Conservation (phyloP, 139 green algal genomes). For the Chlamydomonas incerta region DNA sequence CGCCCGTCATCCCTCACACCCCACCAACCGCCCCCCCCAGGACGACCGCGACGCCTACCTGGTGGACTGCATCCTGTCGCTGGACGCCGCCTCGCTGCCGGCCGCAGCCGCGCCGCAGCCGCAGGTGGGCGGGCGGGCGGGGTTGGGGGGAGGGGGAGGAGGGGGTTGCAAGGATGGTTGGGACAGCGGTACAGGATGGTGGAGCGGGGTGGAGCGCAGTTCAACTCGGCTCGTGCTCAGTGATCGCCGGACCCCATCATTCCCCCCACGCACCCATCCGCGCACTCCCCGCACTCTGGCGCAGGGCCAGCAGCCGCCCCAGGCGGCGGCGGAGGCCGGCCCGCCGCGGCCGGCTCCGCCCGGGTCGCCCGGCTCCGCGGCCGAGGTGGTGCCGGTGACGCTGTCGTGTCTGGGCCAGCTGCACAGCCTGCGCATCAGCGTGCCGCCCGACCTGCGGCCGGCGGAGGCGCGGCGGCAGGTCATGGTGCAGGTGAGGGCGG, state of each 20-base stretch:
- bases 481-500: slow-evolving; percentile 56
- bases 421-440: slow-evolving; percentile 76
- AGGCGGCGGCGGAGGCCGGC: neutral
- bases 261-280: too few relatives aligned
- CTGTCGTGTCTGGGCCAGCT: slow-evolving; percentile 78
- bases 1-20: too few relatives aligned
- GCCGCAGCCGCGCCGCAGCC: neutral
- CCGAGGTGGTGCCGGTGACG: slow-evolving; percentile 84
- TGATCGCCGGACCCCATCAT: too few relatives aligned
- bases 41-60: slow-evolving; percentile 34
- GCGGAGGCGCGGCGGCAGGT: slow-evolving; percentile 65
- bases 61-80: slow-evolving; percentile 19
- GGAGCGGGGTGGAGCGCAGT: too few relatives aligned
- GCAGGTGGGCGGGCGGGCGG: too few relatives aligned
- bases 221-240: too few relatives aligned
- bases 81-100: slow-evolving; percentile 20
- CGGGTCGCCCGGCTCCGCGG: slow-evolving; percentile 46
- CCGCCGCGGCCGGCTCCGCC: neutral
- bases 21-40: neutral
- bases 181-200: too few relatives aligned
- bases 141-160: too few relatives aligned
- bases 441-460: slow-evolving; percentile 85
- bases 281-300: neutral
- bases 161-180: neutral
- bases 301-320: neutral